Evolutionary conservation across 148 eudicot species (phyloP), one percentile per base, ranked within the genome.

Genomic region (Vaccinium vitisidaea): DNA sequence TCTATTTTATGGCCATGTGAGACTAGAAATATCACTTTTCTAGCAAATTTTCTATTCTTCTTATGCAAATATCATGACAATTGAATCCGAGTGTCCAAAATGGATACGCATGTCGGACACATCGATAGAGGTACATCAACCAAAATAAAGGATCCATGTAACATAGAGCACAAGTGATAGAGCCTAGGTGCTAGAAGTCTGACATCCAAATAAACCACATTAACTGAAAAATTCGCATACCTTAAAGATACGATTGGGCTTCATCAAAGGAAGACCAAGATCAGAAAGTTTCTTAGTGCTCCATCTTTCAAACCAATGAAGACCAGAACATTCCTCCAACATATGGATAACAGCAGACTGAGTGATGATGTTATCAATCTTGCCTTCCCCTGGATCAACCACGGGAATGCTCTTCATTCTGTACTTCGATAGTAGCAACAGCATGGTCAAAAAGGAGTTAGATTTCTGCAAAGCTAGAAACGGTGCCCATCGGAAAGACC

Each of bases 331-430:
- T 83, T 96, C 99, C 88, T 94, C 95, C 61, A 96, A 85, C 98
- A 96, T 95, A 86, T 96, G 99, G 83, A 96, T 93, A 52, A 96
- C 99, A 81, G 99, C 97, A 21, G 97, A 91, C 55, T 96, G 99
- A 6, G 97, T 93, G 65, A 96, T 95, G 63, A 95, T 93, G 76
- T 93, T 96, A 10, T 96, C 92, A 32, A 96, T 91, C 87, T 91
- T 96, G 53, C 91, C 84, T 81, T 89, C 96, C 65, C 97, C 98
- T 5, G 88, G 84, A 75, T 93, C 93, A 75, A 96, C 97, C 61
- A 96, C 94, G 21, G 99, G 98, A 55, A 96, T 89, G 85, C 99
- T 92, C 91, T 96, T 96, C 99, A 96, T 94, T 86, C 97, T 93
- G 89, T 96, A 96, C 80, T 96, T 92, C 13, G 99, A 96, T 76